Evolutionary conservation across 129 eudicot species (phyloP).

Genomic region (Lactuca sativa): DNA sequence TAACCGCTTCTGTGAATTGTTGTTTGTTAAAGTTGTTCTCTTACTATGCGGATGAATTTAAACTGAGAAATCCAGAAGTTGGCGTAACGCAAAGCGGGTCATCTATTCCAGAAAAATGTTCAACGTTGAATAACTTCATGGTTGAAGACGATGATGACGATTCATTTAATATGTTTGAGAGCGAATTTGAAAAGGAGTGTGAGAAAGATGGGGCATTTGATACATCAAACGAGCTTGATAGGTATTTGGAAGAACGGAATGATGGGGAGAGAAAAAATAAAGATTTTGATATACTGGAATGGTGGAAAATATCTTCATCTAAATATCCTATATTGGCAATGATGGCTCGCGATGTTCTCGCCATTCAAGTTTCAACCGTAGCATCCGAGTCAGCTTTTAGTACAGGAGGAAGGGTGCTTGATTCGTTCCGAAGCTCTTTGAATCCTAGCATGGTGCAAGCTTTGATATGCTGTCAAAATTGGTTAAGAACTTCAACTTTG

Average conservation of each 20-base stretch:
- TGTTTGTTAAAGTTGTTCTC: neutral
- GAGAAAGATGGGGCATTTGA: neutral
- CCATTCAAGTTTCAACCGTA: neutral
- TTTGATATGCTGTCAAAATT: too few relatives aligned
- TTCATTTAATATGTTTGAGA: neutral
- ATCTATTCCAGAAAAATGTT: too few relatives aligned
- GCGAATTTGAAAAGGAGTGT: neutral
- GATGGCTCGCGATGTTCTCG: neutral
- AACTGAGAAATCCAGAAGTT: too few relatives aligned
- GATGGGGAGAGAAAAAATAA: neutral
- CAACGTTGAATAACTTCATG: too few relatives aligned
- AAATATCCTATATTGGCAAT: neutral
- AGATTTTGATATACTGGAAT: neutral
- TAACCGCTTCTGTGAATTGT: neutral
- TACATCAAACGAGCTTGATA: neutral
- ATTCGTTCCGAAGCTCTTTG: too few relatives aligned
- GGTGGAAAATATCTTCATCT: neutral
- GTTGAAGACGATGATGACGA: neutral
- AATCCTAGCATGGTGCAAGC: too few relatives aligned
- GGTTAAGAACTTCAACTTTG: too few relatives aligned
- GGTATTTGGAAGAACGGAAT: neutral
- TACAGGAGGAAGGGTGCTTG: too few relatives aligned
- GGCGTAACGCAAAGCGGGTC: too few relatives aligned
- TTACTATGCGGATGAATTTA: neutral
- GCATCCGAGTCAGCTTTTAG: neutral